phyloP scores from a whole-genome alignment of 202 grass and related monocot species.

The Hordeum pubiflorum region DNA sequence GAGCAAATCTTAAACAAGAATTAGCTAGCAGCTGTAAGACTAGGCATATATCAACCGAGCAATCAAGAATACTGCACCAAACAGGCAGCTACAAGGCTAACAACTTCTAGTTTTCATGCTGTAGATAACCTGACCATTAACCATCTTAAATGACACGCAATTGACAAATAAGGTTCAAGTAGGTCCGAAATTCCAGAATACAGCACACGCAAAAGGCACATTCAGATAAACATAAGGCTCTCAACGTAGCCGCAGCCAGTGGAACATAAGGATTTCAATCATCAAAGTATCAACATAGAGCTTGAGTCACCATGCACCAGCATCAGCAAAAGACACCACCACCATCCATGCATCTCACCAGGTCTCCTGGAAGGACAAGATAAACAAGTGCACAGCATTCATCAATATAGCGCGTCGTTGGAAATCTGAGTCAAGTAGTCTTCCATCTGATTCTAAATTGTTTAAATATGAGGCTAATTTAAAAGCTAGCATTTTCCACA shows the following conservation, averaged over 20 bases:
- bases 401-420: background rate
- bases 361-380: background rate
- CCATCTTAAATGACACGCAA: background rate
- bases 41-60: background rate
- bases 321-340: background rate
- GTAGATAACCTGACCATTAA: background rate
- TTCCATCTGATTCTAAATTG: background rate
- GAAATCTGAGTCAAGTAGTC: background rate
- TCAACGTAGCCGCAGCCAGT: background rate
- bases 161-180: background rate
- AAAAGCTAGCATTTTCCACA: background rate
- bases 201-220: background rate
- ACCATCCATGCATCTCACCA: background rate
- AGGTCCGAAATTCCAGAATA: background rate
- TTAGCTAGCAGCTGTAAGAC: background rate
- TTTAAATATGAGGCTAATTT: background rate
- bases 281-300: background rate
- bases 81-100: too few relatives aligned
- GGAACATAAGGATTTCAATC: background rate
- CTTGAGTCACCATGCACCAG: background rate
- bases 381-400: background rate
- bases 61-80: background rate
- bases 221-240: background rate
- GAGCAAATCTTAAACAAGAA: background rate
- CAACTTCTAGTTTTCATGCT: background rate